Evolutionary conservation across 371 early-diverging fungal genomes (phyloP).

Genomic region (Syncephalastrum monosporum): DNA sequence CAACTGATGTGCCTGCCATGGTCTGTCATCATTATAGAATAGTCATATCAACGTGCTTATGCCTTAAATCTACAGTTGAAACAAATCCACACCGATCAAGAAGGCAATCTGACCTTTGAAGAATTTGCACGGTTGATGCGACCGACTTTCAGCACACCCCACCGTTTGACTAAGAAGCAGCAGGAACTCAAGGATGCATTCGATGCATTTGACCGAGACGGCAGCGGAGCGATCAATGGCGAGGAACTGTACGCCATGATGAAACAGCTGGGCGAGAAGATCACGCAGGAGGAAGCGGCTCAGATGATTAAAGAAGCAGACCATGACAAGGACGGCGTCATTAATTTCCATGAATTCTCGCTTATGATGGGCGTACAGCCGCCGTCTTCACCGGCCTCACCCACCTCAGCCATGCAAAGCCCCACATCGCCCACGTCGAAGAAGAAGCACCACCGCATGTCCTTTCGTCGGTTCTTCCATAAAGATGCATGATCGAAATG

Average conservation of each 20-base stretch:
- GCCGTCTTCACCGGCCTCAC: slow-evolving; percentile 4
- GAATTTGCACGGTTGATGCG: slow-evolving; percentile 44
- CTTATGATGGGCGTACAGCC: slow-evolving; percentile 42
- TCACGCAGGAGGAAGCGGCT: slow-evolving; percentile 31
- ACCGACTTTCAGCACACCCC: slow-evolving; percentile 36
- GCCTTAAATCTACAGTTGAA: slow-evolving; percentile 13
- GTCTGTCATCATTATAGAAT: too few relatives aligned
- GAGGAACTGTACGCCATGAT: slow-evolving; percentile 44
- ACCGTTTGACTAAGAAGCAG: slow-evolving; percentile 29
- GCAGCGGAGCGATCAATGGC: slow-evolving; percentile 39
- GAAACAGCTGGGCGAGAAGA: slow-evolving; percentile 42
- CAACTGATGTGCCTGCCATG: neutral
- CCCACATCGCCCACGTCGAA: slow-evolving; percentile 3
- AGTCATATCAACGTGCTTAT: neutral
- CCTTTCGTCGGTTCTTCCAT: slow-evolving; percentile 28
- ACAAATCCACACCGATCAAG: slow-evolving; percentile 14
- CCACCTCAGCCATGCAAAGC: slow-evolving; percentile 9
- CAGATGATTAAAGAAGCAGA: slow-evolving; percentile 44
- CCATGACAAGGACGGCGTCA: slow-evolving; percentile 38
- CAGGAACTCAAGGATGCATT: slow-evolving; percentile 44
- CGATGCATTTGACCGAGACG: slow-evolving; percentile 45
- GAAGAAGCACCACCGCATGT: slow-evolving; percentile 21
- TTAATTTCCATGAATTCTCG: slow-evolving; percentile 40
- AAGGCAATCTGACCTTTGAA: slow-evolving; percentile 35
- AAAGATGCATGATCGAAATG: too few relatives aligned